Evolutionary conservation across 352 stramenopile genomes (phyloP).

Genomic region (Globisporangium solare): DNA sequence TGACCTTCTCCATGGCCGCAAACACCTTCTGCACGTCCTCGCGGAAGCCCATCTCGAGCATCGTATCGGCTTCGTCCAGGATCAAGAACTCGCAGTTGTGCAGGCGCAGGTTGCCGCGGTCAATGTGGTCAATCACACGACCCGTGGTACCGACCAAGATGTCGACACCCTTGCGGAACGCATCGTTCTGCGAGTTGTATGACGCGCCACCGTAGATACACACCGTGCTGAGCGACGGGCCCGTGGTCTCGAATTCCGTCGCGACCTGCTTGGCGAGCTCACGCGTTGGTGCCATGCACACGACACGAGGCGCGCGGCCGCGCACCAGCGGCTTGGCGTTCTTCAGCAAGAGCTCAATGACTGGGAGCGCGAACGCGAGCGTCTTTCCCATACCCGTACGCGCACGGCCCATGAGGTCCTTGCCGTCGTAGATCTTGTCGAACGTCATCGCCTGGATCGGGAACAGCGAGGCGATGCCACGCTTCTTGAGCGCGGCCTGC

Average conservation of each 20-base stretch:
- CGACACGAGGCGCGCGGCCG: constrained; percentile 84
- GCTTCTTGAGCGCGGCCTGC: constrained; percentile 54
- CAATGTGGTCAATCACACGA: constrained; percentile 92
- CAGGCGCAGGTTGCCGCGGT: constrained; percentile 86
- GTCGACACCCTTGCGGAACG: constrained; percentile 86
- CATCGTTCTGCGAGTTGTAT: constrained; percentile 87
- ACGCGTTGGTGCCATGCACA: constrained; percentile 96
- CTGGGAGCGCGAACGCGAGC: constrained; percentile 96
- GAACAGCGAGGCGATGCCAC: constrained; percentile 87
- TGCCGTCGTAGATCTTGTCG: constrained; percentile 91
- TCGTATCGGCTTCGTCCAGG: constrained; percentile 93
- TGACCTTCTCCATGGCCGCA: constrained; percentile 63
- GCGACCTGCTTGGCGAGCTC: constrained; percentile 98
- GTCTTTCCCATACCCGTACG: constrained; percentile 99
- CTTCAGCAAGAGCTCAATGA: constrained; percentile 89
- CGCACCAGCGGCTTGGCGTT: constrained; percentile 71
- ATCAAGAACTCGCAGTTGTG: constrained; percentile 90
- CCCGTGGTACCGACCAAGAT: constrained; percentile 93
- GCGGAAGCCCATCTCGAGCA: constrained; percentile 96
- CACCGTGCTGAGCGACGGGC: constrained; percentile 74
- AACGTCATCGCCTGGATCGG: constrained; percentile 94
- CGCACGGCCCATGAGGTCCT: constrained; percentile 96
- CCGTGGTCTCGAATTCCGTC: constrained; percentile 83
- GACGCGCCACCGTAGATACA: constrained; percentile 92
- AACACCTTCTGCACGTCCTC: constrained; percentile 95